A percentile compares a stretch with the other conserved stretches of the same genome.
phyloP scores from a whole-genome alignment of 208 protist genomes.

The Leishmania tarentolae region DNA sequence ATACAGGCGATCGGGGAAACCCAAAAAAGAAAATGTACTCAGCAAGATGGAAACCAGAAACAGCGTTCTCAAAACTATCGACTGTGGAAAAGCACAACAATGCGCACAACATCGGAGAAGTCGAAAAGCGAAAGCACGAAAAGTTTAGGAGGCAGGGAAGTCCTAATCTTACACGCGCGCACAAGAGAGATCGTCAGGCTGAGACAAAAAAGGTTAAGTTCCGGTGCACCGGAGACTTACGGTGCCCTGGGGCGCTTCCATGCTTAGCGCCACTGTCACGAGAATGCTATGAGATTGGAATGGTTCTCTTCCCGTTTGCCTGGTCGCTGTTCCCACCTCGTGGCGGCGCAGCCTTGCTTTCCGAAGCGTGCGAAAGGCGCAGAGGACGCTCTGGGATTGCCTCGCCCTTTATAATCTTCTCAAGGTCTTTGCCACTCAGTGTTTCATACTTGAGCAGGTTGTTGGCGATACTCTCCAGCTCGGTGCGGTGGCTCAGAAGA shows the following conservation, averaged over 20 bases:
- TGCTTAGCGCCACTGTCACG: background rate
- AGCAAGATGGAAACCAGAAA: conserved; percentile 21
- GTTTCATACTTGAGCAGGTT: conserved; percentile 88
- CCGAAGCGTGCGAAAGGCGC: conserved; percentile 21
- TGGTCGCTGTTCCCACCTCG: conserved; percentile 19
- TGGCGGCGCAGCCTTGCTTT: conserved; percentile 23
- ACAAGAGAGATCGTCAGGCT: background rate
- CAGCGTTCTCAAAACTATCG: background rate
- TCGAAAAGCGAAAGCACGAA: background rate
- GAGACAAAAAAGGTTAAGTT: background rate
- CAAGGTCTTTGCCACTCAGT: conserved; percentile 76
- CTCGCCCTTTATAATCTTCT: conserved; percentile 78
- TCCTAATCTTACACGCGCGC: background rate
- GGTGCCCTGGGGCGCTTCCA: background rate
- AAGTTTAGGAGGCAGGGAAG: conserved; percentile 1
- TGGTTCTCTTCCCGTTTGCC: conserved; percentile 20
- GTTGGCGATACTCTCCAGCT: conserved; percentile 83
- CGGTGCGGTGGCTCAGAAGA: conserved; percentile 56
- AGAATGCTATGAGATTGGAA: conserved; percentile 40
- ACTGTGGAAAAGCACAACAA: conserved; percentile 4
- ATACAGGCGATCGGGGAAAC: background rate
- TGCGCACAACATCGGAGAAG: conserved; percentile 1
- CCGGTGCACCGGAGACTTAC: background rate
- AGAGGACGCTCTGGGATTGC: conserved; percentile 49
- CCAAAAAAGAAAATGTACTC: conserved; percentile 5